Evolutionary conservation across 352 stramenopile genomes (phyloP), one percentile per base, ranked within the genome.

Genomic region (Phytophthora sp.): DNA sequence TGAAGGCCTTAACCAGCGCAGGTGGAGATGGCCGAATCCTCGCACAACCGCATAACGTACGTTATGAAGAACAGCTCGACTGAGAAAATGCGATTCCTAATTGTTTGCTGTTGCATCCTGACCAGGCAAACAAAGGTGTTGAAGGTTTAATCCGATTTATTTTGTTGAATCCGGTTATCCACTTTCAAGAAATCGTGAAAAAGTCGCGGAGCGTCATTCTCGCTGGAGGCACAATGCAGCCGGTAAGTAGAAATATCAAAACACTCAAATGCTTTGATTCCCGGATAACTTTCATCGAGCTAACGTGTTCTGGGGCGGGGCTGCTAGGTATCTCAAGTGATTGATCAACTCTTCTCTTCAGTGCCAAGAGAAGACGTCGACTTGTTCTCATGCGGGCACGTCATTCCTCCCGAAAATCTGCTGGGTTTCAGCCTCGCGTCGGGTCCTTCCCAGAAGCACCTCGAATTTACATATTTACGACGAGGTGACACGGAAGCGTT

Each of bases 341-440:
- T 98, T 42, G 82, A 88, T 31, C 91, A 99, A 61, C 81, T 99
- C 1, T 98, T 99, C 54, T 84, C 91, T 18, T 77, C 77, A 8
- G 53, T 98, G 0, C 71, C 82, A n/a, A 58, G 51, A 24, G 63
- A 81, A 36, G 56, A 77, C 1, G 85, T 99, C n/a, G 89, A 97
- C 57, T 71, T 98, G 2, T 99, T 99, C 76, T 98, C 96, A 1
- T 99, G 97, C 63, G 96, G 95, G n/a, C 98, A 99, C 73, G 97
- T 99, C 1, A 98, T 99, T 69, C 90, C 96, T 49, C 75, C 83
- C 0, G 77, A 90, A 57, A 98, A 99, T 72, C 83, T 99, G 21
- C 39, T 94, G 2, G 84, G 80, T 16, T 90, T 92, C 50, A 93
- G 73, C 23, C 62, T 94, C 18, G 79, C 81, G 9, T 74, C 67